These are phyloP conservation scores for Xylariales sp. DNA, from an alignment of 2,329 filamentous ascomycete species.

Conservation along the genomic window DNA sequence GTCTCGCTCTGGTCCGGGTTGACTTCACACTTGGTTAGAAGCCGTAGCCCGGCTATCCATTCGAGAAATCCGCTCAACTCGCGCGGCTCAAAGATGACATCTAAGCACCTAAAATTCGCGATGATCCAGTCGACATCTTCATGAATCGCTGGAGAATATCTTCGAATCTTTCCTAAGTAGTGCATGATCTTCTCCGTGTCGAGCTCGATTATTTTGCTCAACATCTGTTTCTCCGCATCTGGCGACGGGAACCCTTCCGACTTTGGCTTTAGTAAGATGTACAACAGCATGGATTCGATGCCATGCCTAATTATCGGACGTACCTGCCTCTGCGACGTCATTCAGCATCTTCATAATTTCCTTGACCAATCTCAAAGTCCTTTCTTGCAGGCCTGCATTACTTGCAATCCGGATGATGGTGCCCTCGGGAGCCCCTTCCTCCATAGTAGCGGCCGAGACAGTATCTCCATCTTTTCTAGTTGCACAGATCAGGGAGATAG, in stretches of 20 bases:
- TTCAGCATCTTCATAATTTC: background rate
- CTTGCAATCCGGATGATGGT: conserved; percentile 24
- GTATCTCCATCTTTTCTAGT: conserved; percentile 18
- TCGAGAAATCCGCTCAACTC: background rate
- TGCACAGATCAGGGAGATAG: conserved; percentile 27
- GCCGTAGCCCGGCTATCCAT: too few relatives aligned
- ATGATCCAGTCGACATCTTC: background rate
- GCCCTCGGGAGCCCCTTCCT: conserved; percentile 17
- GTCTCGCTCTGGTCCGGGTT: too few relatives aligned
- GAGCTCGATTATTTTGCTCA: too few relatives aligned
- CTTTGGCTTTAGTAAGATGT: too few relatives aligned
- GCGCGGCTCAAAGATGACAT: background rate
- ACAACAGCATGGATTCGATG: too few relatives aligned
- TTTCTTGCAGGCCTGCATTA: conserved; percentile 21
- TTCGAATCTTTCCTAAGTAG: too few relatives aligned
- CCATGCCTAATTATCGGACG: background rate
- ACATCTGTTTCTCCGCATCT: too few relatives aligned
- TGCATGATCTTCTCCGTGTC: too few relatives aligned
- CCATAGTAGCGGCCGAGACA: conserved; percentile 27
- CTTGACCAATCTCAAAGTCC: conserved; percentile 14
- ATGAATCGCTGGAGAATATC: background rate
- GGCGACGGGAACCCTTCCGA: too few relatives aligned
- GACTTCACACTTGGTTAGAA: too few relatives aligned
- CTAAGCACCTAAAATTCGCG: background rate
- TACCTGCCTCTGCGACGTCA: background rate